Conservation (phyloP, 345 rosid species). For the Citrus sinensis region DVS_A1.0 CM039161.1:21615001-21615500, state of each 20-base stretch:
- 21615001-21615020: too few relatives aligned
- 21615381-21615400: background rate
- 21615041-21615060: too few relatives aligned
- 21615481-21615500: background rate
- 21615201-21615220: background rate
- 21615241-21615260: background rate
- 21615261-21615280: background rate
- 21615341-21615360: background rate
- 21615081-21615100: too few relatives aligned
- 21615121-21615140: background rate
- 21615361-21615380: background rate
- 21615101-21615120: background rate
- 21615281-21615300: background rate
- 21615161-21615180: too few relatives aligned
- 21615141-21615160: too few relatives aligned
- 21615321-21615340: background rate
- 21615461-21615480: background rate
- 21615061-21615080: too few relatives aligned
- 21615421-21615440: background rate
- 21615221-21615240: background rate
- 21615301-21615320: background rate
- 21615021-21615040: too few relatives aligned
- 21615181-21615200: too few relatives aligned
- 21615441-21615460: too few relatives aligned
- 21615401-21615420: background rate